These are phyloP conservation scores for Gossypium australe DNA, from an alignment of 345 rosid species.

Conservation along the genomic window DNA sequence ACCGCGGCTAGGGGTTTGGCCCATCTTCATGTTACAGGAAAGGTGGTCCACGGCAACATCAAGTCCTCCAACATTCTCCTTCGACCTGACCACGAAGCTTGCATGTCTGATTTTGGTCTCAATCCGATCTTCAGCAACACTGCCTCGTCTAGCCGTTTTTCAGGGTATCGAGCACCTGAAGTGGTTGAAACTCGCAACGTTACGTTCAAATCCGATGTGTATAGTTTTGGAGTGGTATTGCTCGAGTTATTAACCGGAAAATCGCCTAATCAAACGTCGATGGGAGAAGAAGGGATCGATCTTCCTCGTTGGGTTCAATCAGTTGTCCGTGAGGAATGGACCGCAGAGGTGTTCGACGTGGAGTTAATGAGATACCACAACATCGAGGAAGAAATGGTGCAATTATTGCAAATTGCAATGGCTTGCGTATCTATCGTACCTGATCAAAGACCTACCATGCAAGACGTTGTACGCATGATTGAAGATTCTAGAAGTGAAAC, in stretches of 20 bases:
- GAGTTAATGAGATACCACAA: conserved; percentile 87
- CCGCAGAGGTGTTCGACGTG: conserved; percentile 92
- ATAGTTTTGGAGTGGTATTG: conserved; percentile 87
- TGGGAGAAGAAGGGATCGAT: conserved; percentile 98
- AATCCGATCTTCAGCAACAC: conserved; percentile 61
- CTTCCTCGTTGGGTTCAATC: conserved; percentile 97
- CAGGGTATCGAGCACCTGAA: conserved; percentile 91
- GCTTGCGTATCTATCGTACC: conserved; percentile 84
- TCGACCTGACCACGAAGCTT: conserved; percentile 60
- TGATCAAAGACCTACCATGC: conserved; percentile 85
- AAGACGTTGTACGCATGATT: conserved; percentile 76
- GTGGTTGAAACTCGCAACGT: conserved; percentile 70
- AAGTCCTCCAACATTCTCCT: conserved; percentile 87
- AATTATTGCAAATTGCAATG: conserved; percentile 91
- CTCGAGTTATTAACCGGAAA: conserved; percentile 86
- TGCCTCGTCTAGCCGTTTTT: conserved; percentile 59
- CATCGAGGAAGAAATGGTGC: conserved; percentile 98
- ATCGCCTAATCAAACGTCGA: conserved; percentile 86
- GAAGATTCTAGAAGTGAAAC: conserved; percentile 78
- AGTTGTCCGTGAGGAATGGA: conserved; percentile 97
- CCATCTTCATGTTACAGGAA: conserved; percentile 61
- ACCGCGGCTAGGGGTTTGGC: conserved; percentile 71
- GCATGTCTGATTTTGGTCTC: conserved; percentile 73
- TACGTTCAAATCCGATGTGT: conserved; percentile 79
- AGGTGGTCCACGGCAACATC: conserved; percentile 80